Percentiles rank a stretch among this genome's conserved stretches.
Evolutionary conservation across 495 filamentous ascomycete species (phyloP).

Genomic region (Aspergillus mulundensis): DNA sequence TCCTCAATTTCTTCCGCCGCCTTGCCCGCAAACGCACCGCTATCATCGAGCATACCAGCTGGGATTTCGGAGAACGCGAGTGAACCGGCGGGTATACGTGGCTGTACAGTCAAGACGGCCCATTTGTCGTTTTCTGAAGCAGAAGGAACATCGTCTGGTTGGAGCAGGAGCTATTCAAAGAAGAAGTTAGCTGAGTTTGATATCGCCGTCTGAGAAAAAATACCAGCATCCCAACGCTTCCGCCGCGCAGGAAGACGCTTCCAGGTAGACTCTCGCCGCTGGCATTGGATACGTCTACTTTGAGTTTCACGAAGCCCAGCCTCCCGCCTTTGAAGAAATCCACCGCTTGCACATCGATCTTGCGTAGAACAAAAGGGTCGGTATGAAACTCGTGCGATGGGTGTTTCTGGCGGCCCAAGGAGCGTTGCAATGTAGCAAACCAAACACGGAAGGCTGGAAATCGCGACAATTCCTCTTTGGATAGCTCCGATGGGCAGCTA

Average conservation of each 20-base stretch:
- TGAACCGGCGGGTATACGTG: slow-evolving; percentile 73
- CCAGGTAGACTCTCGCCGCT: slow-evolving; percentile 66
- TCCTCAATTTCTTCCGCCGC: slow-evolving; percentile 82
- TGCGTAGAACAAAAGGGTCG: slow-evolving; percentile 64
- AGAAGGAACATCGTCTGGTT: slow-evolving; percentile 59
- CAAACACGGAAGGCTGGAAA: slow-evolving; percentile 74
- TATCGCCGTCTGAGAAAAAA: neutral
- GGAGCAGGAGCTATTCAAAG: slow-evolving; percentile 52
- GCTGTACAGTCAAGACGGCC: slow-evolving; percentile 77
- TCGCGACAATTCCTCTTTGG: slow-evolving; percentile 57
- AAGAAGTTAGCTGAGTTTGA: slow-evolving; percentile 1
- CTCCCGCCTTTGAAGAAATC: slow-evolving; percentile 64
- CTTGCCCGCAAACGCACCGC: slow-evolving; percentile 67
- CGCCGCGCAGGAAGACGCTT: slow-evolving; percentile 74
- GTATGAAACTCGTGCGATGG: slow-evolving; percentile 64
- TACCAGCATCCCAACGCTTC: slow-evolving; percentile 78
- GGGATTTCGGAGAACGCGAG: slow-evolving; percentile 76
- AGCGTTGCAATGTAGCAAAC: slow-evolving; percentile 62
- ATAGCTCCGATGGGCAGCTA: slow-evolving; percentile 54
- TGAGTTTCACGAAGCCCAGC: slow-evolving; percentile 77
- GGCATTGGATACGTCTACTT: slow-evolving; percentile 59
- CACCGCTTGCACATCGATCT: slow-evolving; percentile 67
- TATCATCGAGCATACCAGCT: slow-evolving; percentile 84
- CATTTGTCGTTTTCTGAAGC: slow-evolving; percentile 50
- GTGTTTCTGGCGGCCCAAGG: slow-evolving; percentile 58